Conservation (phyloP, 805 yeast genomes). For the Cyberlindnera maclurae region DNA sequence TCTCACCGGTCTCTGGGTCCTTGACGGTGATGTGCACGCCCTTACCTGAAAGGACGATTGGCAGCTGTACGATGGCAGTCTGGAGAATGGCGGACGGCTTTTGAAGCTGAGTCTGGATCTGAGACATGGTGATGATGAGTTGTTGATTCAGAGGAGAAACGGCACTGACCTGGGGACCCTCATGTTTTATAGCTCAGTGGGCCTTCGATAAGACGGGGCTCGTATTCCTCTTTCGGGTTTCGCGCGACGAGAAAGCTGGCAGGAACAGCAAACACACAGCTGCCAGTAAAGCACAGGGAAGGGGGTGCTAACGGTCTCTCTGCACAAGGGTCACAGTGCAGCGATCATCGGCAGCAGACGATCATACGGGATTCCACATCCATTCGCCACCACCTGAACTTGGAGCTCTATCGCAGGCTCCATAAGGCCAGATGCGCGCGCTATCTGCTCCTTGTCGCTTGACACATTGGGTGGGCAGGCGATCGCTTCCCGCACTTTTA, state of each 20-base stretch:
- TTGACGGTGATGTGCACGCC: conserved; percentile 31
- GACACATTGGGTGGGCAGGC: too few species aligned
- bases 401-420: too few species aligned
- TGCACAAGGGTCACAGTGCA: too few species aligned
- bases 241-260: background rate
- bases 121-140: conserved; percentile 2
- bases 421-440: too few species aligned
- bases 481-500: too few species aligned
- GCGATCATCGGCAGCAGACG: too few species aligned
- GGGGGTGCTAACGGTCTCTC: too few species aligned
- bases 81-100: conserved; percentile 24
- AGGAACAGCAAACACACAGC: background rate
- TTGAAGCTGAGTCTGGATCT: conserved; percentile 7
- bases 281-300: background rate
- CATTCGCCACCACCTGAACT: too few species aligned
- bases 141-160: background rate
- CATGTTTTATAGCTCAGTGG: background rate
- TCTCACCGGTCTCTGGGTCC: conserved; percentile 31
- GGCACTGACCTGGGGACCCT: too few species aligned
- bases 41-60: conserved; percentile 30
- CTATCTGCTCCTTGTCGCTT: too few species aligned
- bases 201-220: background rate
- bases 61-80: conserved; percentile 25
- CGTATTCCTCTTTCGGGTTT: background rate
- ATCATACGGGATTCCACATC: too few species aligned